Conservation (phyloP, 176 grass and related monocot genomes). For the Cenchrus fungigraminus region DNA sequence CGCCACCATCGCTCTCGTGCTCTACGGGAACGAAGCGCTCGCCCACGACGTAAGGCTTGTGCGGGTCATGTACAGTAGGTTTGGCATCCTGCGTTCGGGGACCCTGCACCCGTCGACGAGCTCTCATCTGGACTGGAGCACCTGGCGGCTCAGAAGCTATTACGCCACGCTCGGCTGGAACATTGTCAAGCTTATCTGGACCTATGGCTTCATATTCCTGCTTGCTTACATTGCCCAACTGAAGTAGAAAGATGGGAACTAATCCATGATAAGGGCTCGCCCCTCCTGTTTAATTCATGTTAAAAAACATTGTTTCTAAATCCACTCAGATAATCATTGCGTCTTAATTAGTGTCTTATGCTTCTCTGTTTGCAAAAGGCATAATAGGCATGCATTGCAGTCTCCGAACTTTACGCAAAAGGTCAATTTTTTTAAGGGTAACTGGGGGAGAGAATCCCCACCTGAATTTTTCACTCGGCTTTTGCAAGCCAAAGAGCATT, state of each 20-base stretch:
- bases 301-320: no score
- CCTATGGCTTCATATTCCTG: not conserved
- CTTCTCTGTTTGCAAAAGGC: no score
- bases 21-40: not conserved
- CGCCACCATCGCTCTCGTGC: not conserved
- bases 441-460: no score
- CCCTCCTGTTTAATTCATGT: no score
- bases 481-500: no score
- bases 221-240: slow-evolving; percentile 1
- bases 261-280: no score
- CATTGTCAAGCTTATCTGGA: not conserved
- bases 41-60: not conserved
- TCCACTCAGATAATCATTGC: no score
- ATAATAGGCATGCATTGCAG: no score
- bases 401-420: no score
- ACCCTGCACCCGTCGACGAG: not conserved
- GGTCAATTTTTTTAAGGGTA: no score
- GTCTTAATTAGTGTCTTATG: no score
- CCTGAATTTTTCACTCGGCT: no score
- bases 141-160: slow-evolving; percentile 1
- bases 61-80: not conserved
- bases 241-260: not conserved
- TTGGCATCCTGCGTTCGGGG: not conserved
- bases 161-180: not conserved
- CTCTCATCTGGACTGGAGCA: not conserved